Evolutionary conservation across 192 early-diverging fungal genomes (phyloP).

Genomic region (Allomyces arbusculus): DNA sequence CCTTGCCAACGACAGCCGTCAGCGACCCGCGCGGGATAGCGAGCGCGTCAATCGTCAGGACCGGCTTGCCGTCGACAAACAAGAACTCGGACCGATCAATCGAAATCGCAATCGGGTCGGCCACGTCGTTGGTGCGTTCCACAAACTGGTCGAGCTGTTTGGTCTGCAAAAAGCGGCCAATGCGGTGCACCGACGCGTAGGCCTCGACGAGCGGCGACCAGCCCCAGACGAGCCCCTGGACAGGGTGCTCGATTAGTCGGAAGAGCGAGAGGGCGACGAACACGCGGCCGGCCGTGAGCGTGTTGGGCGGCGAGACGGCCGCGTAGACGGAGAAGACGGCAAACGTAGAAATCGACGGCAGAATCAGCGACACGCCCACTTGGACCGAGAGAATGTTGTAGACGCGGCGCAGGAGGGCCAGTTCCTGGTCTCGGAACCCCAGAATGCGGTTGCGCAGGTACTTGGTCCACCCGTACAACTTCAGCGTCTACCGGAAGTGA

Average conservation of each 20-base stretch:
- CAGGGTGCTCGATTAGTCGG: slow-evolving; percentile 20
- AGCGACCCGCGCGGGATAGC: background rate
- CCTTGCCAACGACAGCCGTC: slow-evolving; percentile 6
- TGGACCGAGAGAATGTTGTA: no score
- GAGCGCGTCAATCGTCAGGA: background rate
- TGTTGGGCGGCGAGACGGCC: background rate
- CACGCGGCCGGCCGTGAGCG: slow-evolving; percentile 20
- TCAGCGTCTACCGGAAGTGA: no score
- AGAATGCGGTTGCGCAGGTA: no score
- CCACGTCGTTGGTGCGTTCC: background rate
- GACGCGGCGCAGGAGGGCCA: no score
- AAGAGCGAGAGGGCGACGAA: slow-evolving; percentile 24
- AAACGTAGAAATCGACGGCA: background rate
- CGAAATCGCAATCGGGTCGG: no score
- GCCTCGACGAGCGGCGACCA: slow-evolving; percentile 14
- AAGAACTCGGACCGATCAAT: no score
- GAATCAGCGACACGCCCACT: no score
- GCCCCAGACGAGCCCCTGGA: slow-evolving; percentile 12
- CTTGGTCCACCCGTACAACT: no score
- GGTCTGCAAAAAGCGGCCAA: slow-evolving; percentile 13
- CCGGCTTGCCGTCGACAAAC: background rate
- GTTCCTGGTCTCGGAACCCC: no score
- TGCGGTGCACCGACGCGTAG: slow-evolving; percentile 16
- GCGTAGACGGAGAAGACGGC: background rate
- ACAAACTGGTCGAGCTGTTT: slow-evolving; percentile 18